A percentile compares a stretch with the other conserved stretches of the same genome.
These are phyloP conservation scores for Ammopiptanthus mongolicus DNA, from an alignment of 306 rosid genomes.

Conservation along the genomic window DNA sequence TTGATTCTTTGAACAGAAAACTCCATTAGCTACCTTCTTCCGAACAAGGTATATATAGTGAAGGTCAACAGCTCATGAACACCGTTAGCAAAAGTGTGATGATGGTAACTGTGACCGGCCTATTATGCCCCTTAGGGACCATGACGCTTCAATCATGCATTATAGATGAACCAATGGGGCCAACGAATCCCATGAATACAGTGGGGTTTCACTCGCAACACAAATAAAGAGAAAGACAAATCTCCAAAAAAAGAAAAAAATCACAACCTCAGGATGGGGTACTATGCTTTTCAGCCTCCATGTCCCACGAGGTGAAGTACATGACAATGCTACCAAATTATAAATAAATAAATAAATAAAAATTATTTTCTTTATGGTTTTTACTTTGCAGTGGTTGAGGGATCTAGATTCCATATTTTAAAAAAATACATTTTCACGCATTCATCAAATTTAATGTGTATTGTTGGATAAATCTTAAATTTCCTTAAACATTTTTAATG, in stretches of 20 bases:
- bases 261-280: conserved; percentile 17
- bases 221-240: conserved; percentile 15
- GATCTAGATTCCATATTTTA: too few relatives aligned
- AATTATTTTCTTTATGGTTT: not conserved
- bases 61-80: not conserved
- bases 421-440: too few relatives aligned
- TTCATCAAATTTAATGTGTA: too few relatives aligned
- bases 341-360: not conserved
- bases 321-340: not conserved
- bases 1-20: not conserved
- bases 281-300: conserved; percentile 24
- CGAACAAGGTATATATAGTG: not conserved
- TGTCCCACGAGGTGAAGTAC: conserved; percentile 21
- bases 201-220: not conserved
- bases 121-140: conserved; percentile 1
- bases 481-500: too few relatives aligned
- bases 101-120: not conserved
- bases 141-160: not conserved
- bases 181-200: conserved; percentile 1
- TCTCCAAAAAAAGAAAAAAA: conserved; percentile 11
- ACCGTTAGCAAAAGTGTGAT: not conserved
- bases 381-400: too few relatives aligned
- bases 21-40: not conserved
- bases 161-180: not conserved
- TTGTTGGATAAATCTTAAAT: too few relatives aligned